Percentiles rank a stretch among this genome's conserved stretches.
These are phyloP conservation scores for Aureobasidium sp. DNA, from an alignment of 2,329 filamentous ascomycete species.

Conservation along the genomic window DNA sequence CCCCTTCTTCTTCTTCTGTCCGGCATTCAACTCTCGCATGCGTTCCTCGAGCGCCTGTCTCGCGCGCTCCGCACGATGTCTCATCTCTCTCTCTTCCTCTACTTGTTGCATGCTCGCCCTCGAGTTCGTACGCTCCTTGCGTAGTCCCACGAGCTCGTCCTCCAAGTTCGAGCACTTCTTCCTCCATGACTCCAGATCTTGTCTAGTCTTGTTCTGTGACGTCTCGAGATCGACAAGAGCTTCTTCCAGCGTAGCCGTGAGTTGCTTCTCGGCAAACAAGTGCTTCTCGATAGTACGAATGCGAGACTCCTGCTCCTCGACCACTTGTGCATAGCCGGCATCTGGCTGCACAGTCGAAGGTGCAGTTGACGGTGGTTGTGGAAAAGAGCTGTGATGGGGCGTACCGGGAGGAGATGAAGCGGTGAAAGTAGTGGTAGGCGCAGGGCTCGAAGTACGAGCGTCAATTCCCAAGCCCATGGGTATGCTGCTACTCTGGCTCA, in stretches of 20 bases:
- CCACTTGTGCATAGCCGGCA: conserved; percentile 61
- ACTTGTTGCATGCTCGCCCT: conserved; percentile 72
- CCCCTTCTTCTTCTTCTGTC: conserved; percentile 86
- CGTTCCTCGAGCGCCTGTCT: conserved; percentile 83
- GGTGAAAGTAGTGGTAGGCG: conserved; percentile 27
- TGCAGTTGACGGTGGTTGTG: conserved; percentile 33
- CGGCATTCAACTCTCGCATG: conserved; percentile 65
- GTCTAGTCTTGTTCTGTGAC: conserved; percentile 84
- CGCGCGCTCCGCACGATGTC: conserved; percentile 81
- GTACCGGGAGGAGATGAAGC: conserved; percentile 26
- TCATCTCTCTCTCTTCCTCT: conserved; percentile 91
- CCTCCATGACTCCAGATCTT: conserved; percentile 82
- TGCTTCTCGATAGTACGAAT: conserved; percentile 97
- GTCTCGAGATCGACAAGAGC: conserved; percentile 88
- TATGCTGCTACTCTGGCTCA: neutral
- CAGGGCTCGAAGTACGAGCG: conserved; percentile 44
- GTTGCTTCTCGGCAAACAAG: conserved; percentile 87
- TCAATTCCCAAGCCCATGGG: conserved; percentile 19
- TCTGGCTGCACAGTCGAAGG: conserved; percentile 33
- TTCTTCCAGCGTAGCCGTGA: conserved; percentile 91
- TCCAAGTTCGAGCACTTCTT: conserved; percentile 74
- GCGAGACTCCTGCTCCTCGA: conserved; percentile 90
- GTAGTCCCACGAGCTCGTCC: conserved; percentile 55
- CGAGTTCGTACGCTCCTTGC: conserved; percentile 48
- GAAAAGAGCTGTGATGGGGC: conserved; percentile 25